These are phyloP conservation scores for Pyricularia pennisetigena DNA, from an alignment of 2,329 filamentous ascomycete genomes.

Conservation along the genomic window DNA sequence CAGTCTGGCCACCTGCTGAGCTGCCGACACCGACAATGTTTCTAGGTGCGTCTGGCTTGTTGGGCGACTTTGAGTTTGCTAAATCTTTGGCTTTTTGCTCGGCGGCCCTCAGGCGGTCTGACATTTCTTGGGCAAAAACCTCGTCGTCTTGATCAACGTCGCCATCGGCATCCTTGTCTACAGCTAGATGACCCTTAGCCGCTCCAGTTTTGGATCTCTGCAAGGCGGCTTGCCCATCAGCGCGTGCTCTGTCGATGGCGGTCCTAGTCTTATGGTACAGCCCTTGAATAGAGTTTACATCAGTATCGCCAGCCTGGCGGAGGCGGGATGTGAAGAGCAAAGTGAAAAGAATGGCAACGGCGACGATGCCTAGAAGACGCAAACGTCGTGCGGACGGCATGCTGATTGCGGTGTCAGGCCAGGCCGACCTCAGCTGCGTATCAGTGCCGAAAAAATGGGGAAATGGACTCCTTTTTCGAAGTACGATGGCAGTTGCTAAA, in stretches of 20 bases:
- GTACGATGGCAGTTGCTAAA: background rate
- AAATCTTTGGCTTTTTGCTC: constrained; percentile 59
- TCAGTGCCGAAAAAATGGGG: background rate
- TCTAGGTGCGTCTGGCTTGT: constrained; percentile 48
- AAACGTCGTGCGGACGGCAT: constrained; percentile 5
- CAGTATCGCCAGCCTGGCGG: constrained; percentile 3
- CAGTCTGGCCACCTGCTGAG: constrained; percentile 40
- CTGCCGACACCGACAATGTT: constrained; percentile 49
- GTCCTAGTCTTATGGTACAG: constrained; percentile 52
- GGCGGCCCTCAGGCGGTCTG: constrained; percentile 55
- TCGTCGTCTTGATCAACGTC: constrained; percentile 47
- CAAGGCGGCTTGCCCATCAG: constrained; percentile 24
- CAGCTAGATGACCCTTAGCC: constrained; percentile 19
- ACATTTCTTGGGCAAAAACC: constrained; percentile 42
- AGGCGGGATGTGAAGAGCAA: constrained; percentile 5
- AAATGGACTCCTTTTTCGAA: background rate
- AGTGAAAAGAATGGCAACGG: constrained; percentile 3
- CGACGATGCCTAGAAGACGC: constrained; percentile 2
- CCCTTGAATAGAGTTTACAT: constrained; percentile 31
- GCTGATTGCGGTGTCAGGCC: constrained; percentile 18
- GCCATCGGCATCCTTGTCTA: constrained; percentile 44
- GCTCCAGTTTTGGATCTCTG: constrained; percentile 25
- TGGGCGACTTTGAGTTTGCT: constrained; percentile 55
- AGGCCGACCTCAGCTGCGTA: background rate
- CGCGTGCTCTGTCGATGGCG: constrained; percentile 30